Conservation (phyloP, 129 eudicot species). For the Escallonia rubra region DNA sequence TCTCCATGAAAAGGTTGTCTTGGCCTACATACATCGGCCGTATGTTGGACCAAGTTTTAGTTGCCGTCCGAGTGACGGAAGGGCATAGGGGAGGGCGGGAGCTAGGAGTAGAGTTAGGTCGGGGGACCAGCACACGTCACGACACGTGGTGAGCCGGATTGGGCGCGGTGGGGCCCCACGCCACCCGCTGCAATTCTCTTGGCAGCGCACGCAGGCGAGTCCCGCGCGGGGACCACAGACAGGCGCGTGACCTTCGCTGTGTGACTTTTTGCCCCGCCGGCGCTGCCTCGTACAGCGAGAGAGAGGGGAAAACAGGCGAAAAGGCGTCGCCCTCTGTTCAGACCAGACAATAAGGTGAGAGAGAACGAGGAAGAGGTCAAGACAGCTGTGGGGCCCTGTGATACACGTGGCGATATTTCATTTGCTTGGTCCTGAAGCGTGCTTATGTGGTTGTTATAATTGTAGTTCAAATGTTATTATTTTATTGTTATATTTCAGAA, state of each 20-base stretch:
- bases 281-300: not conserved
- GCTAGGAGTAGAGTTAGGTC: constrained; percentile 1
- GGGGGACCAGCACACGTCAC: constrained; percentile 13
- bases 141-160: not conserved
- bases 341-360: constrained; percentile 10
- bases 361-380: too few relatives aligned
- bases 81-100: not conserved
- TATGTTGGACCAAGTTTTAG: not conserved
- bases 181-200: not conserved
- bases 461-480: too few relatives aligned
- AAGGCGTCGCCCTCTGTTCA: not conserved
- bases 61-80: constrained; percentile 18
- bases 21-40: too few relatives aligned
- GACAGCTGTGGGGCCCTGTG: too few relatives aligned
- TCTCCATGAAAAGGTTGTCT: too few relatives aligned
- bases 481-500: too few relatives aligned
- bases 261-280: constrained; percentile 15
- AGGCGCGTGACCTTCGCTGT: constrained; percentile 16
- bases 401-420: too few relatives aligned
- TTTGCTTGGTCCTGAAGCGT: too few relatives aligned
- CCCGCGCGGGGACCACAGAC: constrained; percentile 7
- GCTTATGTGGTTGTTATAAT: too few relatives aligned
- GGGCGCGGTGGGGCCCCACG: not conserved
- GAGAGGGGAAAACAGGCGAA: too few relatives aligned
- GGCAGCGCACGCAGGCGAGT: not conserved